These are phyloP conservation scores for Tricladium varicosporioides DNA, from an alignment of 2,329 filamentous ascomycete species.

Conservation along the genomic window DNA sequence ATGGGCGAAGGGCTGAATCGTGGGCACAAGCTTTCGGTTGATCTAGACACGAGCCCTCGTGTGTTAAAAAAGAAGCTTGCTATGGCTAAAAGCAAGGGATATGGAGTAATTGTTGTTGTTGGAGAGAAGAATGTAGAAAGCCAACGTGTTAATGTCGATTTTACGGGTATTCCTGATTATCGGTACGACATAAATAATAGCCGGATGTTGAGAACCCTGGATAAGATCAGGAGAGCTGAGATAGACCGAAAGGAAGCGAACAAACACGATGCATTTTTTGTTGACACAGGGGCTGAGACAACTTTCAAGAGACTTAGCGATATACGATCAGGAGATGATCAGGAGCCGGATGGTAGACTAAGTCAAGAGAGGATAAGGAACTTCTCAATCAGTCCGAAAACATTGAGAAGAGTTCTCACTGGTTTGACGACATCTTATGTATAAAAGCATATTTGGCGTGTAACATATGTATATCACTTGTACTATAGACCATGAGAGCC, in stretches of 20 bases:
- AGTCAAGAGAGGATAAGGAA: slow-evolving; percentile 14
- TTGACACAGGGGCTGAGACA: too few relatives aligned
- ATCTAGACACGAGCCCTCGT: slow-evolving; percentile 64
- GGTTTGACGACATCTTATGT: slow-evolving; percentile 10
- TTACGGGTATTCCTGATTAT: slow-evolving; percentile 35
- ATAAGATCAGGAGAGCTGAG: background rate
- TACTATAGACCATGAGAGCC: slow-evolving; percentile 2
- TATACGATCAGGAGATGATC: background rate
- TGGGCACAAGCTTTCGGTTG: slow-evolving; percentile 54
- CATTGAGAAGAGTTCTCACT: slow-evolving; percentile 16
- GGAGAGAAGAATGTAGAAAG: slow-evolving; percentile 64
- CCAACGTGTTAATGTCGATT: slow-evolving; percentile 52
- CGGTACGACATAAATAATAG: slow-evolving; percentile 5
- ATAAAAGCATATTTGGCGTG: background rate
- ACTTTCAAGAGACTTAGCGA: too few relatives aligned
- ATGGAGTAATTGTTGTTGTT: slow-evolving; percentile 71
- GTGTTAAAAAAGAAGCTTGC: slow-evolving; percentile 67
- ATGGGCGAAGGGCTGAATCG: slow-evolving; percentile 27
- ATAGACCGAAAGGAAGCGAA: background rate
- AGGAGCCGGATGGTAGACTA: background rate
- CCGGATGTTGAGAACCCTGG: slow-evolving; percentile 2
- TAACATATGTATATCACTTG: background rate
- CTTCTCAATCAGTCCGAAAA: slow-evolving; percentile 14
- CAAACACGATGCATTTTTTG: background rate
- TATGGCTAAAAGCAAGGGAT: slow-evolving; percentile 69